These are phyloP conservation scores for Pseudogymnoascus sp. DNA, from an alignment of 2,329 filamentous ascomycete species.

Conservation along the genomic window DNA sequence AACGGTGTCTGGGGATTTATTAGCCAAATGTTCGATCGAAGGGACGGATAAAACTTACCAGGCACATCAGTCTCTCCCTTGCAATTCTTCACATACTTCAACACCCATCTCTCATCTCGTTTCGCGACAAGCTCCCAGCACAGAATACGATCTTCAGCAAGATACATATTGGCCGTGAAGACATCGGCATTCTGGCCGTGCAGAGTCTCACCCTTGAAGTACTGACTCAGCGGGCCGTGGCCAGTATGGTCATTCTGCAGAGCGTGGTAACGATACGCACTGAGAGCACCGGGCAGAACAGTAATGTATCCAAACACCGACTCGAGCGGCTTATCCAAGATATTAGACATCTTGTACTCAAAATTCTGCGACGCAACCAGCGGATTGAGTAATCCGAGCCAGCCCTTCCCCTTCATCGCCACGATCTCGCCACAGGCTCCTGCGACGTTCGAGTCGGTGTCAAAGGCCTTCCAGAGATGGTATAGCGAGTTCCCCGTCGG, in stretches of 20 bases:
- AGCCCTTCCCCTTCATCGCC: conserved; percentile 84
- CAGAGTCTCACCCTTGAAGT: conserved; percentile 97
- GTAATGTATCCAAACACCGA: conserved; percentile 98
- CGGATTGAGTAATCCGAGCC: conserved; percentile 80
- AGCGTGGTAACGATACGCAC: conserved; percentile 91
- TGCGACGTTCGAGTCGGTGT: conserved; percentile 93
- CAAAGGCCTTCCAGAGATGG: conserved; percentile 97
- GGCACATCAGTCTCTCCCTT: conserved; percentile 97
- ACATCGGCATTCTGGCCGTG: conserved; percentile 95
- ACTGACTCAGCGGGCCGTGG: conserved; percentile 90
- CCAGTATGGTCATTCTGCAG: conserved; percentile 95
- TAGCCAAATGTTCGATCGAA: conserved; percentile 8
- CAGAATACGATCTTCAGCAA: conserved; percentile 82
- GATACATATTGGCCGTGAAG: conserved; percentile 94
- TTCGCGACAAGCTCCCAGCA: conserved; percentile 97
- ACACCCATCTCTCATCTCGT: conserved; percentile 86
- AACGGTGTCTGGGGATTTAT: conserved; percentile 60
- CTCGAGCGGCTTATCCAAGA: conserved; percentile 93
- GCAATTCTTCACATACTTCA: conserved; percentile 96
- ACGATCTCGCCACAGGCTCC: conserved; percentile 97
- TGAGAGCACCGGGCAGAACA: conserved; percentile 87
- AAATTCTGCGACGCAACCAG: conserved; percentile 97
- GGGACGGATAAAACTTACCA: conserved; percentile 50
- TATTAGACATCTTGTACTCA: conserved; percentile 99
- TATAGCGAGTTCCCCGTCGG: conserved; percentile 88